These are phyloP conservation scores for Eustoma russellianum DNA, from an alignment of 257 asterid species.

Conservation along the genomic window DNA sequence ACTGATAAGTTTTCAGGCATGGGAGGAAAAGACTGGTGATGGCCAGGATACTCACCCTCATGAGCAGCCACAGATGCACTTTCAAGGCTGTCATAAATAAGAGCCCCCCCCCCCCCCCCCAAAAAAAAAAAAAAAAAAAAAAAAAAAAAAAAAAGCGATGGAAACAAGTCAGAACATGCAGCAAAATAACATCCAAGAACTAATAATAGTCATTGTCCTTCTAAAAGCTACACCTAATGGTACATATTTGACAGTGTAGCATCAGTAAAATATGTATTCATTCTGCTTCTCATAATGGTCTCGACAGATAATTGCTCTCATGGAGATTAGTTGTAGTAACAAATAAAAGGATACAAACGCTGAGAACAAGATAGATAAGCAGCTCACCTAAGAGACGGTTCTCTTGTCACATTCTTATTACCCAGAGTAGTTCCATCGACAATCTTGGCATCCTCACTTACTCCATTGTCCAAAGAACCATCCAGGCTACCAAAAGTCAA, in stretches of 20 bases:
- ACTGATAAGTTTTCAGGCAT: constrained; percentile 15
- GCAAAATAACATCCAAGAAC: too few species aligned
- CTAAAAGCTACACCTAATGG: too few species aligned
- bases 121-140: too few species aligned
- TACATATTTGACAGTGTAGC: too few species aligned
- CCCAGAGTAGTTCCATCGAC: constrained; percentile 16
- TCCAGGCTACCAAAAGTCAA: constrained; percentile 55
- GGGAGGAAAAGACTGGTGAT: constrained; percentile 17
- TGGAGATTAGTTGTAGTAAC: too few species aligned
- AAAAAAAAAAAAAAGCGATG: constrained; percentile 8
- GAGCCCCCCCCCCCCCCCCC: too few species aligned
- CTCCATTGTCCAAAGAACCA: constrained; percentile 15
- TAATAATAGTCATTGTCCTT: too few species aligned
- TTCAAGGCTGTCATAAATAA: constrained; percentile 22
- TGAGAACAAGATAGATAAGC: too few species aligned
- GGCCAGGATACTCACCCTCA: constrained; percentile 22
- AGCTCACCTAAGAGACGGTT: constrained; percentile 25
- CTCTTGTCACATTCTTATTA: constrained; percentile 20
- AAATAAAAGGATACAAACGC: too few species aligned
- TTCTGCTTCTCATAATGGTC: too few species aligned
- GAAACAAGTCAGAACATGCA: not conserved
- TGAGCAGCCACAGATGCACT: constrained; percentile 23
- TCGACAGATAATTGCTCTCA: too few species aligned
- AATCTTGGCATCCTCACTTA: constrained; percentile 11
- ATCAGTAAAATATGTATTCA: too few species aligned